Evolutionary conservation across 257 asterid genomes (phyloP), one percentile per base, ranked within the genome.

Genomic region (Solanum chaucha): DNA sequence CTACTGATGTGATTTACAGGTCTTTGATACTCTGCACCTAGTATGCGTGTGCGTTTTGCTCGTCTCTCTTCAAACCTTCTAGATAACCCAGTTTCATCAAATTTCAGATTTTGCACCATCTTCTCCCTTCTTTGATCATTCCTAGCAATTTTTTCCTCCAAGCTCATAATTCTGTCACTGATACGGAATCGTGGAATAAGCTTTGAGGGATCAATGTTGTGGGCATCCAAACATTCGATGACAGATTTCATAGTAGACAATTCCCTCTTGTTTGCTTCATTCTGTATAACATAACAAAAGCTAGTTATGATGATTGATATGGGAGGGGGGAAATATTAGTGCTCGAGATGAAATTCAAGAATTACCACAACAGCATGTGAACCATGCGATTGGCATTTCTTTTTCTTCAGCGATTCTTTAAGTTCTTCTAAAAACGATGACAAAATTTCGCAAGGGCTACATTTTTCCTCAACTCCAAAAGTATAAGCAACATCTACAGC

Each of bases 111-210:
- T 26, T 88, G 91, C 20, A 87, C 61, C 83, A 77, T 24, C 59
- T 77, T 77, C 83, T 40, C 93, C 30, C 65, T 91, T 65, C 90
- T 51, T 74, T 89, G 92, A 78, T 85, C 90, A 28, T 88, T 90
- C 83, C 61, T 91, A 20, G 93, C 72, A 40, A 92, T 90, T 4
- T 93, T 95, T 85, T 89, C 92, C 88, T 95, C 94, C 90, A 95
- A 88, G 89, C 85, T 87, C 68, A 81, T n/a, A 30, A 95, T 94
- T 86, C 88, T 92, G 67, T 93, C 94, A 20, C 72, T 88, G 87
- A 96, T 89, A 90, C 96, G 96, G 95, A 98, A 96, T 44, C 95
- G 98, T 2, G 98, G 91, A 86, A 96, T 92, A 82, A 94, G 88
- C 88, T 92, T 89, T 35, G 93, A 73, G 17, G 92, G 90, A 86